These are phyloP conservation scores for Stachybotrys chartarum DNA, from an alignment of 2,329 filamentous ascomycete species.

Conservation along the genomic window DNA sequence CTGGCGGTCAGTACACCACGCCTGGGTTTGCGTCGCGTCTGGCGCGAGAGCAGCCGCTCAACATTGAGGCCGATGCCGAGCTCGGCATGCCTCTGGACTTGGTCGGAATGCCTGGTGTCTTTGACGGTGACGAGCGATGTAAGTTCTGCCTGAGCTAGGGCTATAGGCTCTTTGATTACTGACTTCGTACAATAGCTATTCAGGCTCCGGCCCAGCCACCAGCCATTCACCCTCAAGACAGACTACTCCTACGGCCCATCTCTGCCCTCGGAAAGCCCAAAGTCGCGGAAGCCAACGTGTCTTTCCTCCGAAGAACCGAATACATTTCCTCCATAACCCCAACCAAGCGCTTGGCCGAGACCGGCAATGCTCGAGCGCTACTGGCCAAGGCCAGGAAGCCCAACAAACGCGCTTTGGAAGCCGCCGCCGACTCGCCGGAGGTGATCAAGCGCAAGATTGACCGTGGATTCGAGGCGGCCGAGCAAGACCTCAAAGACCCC, in stretches of 20 bases:
- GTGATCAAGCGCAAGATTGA: slow-evolving; percentile 64
- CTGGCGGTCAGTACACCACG: slow-evolving; percentile 80
- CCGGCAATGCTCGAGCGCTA: slow-evolving; percentile 33
- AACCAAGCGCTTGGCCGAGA: slow-evolving; percentile 36
- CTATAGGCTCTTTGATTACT: slow-evolving; percentile 6
- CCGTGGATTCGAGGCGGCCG: slow-evolving; percentile 50
- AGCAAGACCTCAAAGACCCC: slow-evolving; percentile 45
- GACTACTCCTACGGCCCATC: slow-evolving; percentile 74
- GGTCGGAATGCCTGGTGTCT: slow-evolving; percentile 89
- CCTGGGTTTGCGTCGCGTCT: slow-evolving; percentile 85
- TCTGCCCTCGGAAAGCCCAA: slow-evolving; percentile 80
- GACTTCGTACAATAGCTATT: slow-evolving; percentile 51
- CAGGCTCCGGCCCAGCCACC: slow-evolving; percentile 68
- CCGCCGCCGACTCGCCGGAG: slow-evolving; percentile 54
- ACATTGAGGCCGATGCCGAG: slow-evolving; percentile 96
- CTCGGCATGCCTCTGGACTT: slow-evolving; percentile 95
- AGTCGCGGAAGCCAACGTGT: slow-evolving; percentile 69
- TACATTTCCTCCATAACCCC: slow-evolving; percentile 66
- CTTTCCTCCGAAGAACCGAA: slow-evolving; percentile 91
- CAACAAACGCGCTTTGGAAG: slow-evolving; percentile 45
- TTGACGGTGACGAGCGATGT: slow-evolving; percentile 94
- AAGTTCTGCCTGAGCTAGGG: slow-evolving; percentile 15
- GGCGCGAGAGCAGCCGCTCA: slow-evolving; percentile 84
- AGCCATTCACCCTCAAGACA: slow-evolving; percentile 74
- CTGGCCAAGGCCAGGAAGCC: slow-evolving; percentile 24